A percentile compares a stretch with the other conserved stretches of the same genome.
Evolutionary conservation across 306 rosid species (phyloP).

Genomic region (Medicago truncatula): DNA sequence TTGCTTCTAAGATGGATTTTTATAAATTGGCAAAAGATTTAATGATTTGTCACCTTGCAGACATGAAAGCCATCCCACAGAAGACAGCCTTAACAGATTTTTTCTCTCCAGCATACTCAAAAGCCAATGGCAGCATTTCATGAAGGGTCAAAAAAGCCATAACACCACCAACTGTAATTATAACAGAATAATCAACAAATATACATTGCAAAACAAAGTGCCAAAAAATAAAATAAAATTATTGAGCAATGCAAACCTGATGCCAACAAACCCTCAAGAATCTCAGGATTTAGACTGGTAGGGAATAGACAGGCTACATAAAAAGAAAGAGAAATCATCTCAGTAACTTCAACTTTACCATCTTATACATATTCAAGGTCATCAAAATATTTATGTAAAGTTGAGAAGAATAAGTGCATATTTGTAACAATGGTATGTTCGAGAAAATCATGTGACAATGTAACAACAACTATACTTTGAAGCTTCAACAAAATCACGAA

Average conservation of each 20-base stretch:
- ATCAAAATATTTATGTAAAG: too few relatives aligned
- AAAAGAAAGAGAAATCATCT: constrained; percentile 26
- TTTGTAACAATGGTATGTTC: too few relatives aligned
- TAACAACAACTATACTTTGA: too few relatives aligned
- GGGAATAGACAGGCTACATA: constrained; percentile 89
- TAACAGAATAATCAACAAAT: constrained; percentile 2
- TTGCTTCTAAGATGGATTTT: constrained; percentile 15
- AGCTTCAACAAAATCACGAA: too few relatives aligned
- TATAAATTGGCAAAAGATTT: background rate
- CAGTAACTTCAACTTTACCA: constrained; percentile 27
- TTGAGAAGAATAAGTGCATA: background rate
- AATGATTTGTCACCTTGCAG: constrained; percentile 71
- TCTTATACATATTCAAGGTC: background rate
- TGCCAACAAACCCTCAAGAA: constrained; percentile 95
- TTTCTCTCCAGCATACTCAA: constrained; percentile 94
- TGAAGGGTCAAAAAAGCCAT: constrained; percentile 97
- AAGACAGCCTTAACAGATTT: constrained; percentile 93
- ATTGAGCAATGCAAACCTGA: constrained; percentile 61
- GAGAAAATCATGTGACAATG: too few relatives aligned
- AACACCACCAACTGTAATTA: constrained; percentile 85
- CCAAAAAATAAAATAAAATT: background rate
- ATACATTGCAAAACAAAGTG: background rate
- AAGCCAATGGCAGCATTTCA: constrained; percentile 97
- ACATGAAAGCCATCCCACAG: constrained; percentile 98
- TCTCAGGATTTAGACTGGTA: constrained; percentile 85